These are phyloP conservation scores for Mortierella sp. DNA, from an alignment of 371 early-diverging fungal genomes.

Conservation along the genomic window DNA sequence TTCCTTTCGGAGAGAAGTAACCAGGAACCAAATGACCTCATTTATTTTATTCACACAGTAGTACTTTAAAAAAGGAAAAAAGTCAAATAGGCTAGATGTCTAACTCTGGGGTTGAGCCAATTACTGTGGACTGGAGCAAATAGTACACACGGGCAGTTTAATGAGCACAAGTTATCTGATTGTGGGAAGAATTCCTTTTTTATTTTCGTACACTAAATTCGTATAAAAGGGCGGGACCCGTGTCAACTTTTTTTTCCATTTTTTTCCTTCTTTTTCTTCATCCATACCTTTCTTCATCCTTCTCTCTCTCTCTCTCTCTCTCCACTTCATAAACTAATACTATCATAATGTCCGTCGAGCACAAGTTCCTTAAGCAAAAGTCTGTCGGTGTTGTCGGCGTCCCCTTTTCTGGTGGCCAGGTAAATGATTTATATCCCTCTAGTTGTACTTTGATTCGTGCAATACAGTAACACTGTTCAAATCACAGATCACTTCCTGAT, in stretches of 20 bases:
- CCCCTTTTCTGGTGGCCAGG: slow-evolving; percentile 87
- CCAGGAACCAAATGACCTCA: too few species aligned
- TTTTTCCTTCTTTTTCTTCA: slow-evolving; percentile 2
- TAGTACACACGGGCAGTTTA: neutral
- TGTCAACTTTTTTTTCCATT: slow-evolving; percentile 19
- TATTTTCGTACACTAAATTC: neutral
- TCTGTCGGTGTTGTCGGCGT: slow-evolving; percentile 83
- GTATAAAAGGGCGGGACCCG: slow-evolving; percentile 14
- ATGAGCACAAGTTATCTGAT: neutral
- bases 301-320: neutral
- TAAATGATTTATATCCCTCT: slow-evolving; percentile 8
- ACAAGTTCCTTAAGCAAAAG: slow-evolving; percentile 62
- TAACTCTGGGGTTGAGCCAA: neutral
- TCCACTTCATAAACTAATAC: slow-evolving; percentile 2
- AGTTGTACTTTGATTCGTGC: neutral
- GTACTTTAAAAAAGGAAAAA: too few species aligned
- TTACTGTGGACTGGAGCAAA: too few species aligned
- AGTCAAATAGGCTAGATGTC: neutral
- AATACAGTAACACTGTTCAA: too few species aligned
- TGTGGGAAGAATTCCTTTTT: slow-evolving; percentile 13
- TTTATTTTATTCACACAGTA: too few species aligned
- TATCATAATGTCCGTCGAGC: slow-evolving; percentile 27
- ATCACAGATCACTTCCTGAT: too few species aligned
- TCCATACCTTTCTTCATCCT: slow-evolving; percentile 10
- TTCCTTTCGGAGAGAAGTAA: too few species aligned